phyloP scores from a whole-genome alignment of 352 stramenopile species.

The Pythium phragmitis region DNA sequence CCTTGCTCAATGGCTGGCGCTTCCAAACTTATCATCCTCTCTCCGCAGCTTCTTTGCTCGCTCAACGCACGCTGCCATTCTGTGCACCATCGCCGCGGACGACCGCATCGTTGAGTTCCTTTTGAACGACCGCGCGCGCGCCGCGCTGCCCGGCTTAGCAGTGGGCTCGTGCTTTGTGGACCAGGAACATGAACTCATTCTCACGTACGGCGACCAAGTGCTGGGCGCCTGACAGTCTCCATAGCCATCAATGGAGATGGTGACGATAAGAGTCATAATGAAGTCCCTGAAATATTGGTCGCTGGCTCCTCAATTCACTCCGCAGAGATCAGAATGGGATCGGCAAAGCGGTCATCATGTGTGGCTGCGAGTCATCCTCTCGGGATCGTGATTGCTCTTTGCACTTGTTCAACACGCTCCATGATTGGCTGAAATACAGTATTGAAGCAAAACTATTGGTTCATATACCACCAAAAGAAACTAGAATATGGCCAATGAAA shows the following conservation, averaged over 20 bases:
- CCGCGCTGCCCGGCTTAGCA: slow-evolving; percentile 60
- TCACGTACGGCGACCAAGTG: slow-evolving; percentile 70
- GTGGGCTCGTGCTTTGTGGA: slow-evolving; percentile 64
- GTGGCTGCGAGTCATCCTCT: no score
- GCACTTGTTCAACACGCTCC: no score
- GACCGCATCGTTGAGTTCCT: slow-evolving; percentile 54
- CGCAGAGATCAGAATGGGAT: no score
- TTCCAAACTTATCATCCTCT: background rate
- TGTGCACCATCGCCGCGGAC: slow-evolving; percentile 50
- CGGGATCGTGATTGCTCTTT: no score
- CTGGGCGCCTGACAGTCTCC: slow-evolving; percentile 30
- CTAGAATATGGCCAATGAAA: slow-evolving; percentile 10
- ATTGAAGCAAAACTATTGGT: no score
- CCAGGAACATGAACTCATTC: slow-evolving; percentile 59
- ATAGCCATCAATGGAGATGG: background rate
- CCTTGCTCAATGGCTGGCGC: background rate
- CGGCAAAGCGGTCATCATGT: no score
- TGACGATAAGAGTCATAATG: no score
- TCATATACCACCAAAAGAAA: no score
- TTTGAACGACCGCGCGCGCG: slow-evolving; percentile 58
- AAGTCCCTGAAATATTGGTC: no score
- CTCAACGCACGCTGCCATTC: slow-evolving; percentile 55
- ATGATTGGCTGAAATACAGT: background rate
- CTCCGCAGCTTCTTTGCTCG: slow-evolving; percentile 51
- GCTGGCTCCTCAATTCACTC: no score